Evolutionary conservation across 495 filamentous ascomycete species (phyloP).

Genomic region (Symbiotaphrina buchneri): DNA sequence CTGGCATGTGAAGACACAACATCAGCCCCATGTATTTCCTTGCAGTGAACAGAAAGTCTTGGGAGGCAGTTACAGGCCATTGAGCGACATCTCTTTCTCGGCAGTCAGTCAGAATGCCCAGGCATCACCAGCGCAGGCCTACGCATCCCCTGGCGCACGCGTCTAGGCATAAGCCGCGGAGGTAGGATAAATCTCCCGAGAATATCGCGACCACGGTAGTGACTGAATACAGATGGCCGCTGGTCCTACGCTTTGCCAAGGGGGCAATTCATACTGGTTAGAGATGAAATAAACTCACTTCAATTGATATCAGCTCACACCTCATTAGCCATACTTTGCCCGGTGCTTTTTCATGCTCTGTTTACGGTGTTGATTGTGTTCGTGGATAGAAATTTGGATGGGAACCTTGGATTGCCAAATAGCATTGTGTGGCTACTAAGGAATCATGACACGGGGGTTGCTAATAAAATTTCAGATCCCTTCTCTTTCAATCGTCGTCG

Average conservation of each 20-base stretch:
- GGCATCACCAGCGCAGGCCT: constrained; percentile 1
- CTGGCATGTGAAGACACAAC: too few species aligned
- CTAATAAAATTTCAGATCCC: constrained; percentile 25
- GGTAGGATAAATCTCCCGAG: constrained; percentile 12
- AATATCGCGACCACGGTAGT: background rate
- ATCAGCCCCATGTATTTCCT: too few species aligned
- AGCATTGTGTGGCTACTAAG: constrained; percentile 26
- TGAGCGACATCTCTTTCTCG: too few species aligned
- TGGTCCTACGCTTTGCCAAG: constrained; percentile 54
- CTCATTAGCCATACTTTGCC: constrained; percentile 26
- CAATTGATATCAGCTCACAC: background rate
- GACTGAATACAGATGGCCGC: constrained; percentile 34
- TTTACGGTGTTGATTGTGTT: constrained; percentile 42
- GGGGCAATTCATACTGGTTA: constrained; percentile 41
- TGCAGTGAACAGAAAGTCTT: too few species aligned
- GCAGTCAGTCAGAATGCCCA: too few species aligned
- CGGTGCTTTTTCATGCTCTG: constrained; percentile 38
- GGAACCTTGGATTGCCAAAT: constrained; percentile 34
- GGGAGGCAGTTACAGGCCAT: too few species aligned
- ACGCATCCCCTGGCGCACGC: constrained; percentile 26
- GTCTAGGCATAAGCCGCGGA: constrained; percentile 30
- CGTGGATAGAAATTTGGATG: constrained; percentile 30
- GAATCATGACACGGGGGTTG: background rate
- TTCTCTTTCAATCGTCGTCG: constrained; percentile 58
- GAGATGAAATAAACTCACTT: background rate